Evolutionary conservation across 192 early-diverging fungal species (phyloP).

Genomic region (Linderina pennispora): DNA sequence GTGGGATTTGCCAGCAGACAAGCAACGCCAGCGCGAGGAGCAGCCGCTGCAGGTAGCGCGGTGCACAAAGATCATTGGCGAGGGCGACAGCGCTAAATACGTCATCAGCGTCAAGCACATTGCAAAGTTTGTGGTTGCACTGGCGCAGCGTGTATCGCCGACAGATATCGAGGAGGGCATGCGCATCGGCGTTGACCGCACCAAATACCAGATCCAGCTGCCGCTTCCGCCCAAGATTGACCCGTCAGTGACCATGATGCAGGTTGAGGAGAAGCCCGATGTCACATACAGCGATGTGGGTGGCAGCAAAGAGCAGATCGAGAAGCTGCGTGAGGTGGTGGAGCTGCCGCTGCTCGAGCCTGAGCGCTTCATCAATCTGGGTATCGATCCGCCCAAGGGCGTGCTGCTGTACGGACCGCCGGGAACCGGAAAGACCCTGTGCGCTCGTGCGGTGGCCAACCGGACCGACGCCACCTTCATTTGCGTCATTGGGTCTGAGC

Average conservation of each 20-base stretch:
- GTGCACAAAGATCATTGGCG: conserved; percentile 98
- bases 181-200: conserved; percentile 96
- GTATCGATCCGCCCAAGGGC: conserved; percentile 99
- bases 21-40: conserved; percentile 95
- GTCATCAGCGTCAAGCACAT: conserved; percentile 98
- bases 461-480: conserved; percentile 99
- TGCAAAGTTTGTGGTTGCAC: conserved; percentile 97
- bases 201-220: conserved; percentile 99
- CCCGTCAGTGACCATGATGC: conserved; percentile 99
- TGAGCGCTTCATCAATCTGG: conserved; percentile 94
- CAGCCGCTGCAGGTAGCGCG: conserved; percentile 85
- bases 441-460: conserved; percentile 97
- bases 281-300: conserved; percentile 99
- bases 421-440: conserved; percentile 97
- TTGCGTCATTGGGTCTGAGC: conserved; percentile 98
- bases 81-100: conserved; percentile 89
- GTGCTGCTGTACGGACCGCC: conserved; percentile 95
- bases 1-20: conserved; percentile 99
- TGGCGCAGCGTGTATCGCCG: conserved; percentile 93
- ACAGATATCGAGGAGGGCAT: conserved; percentile 99
- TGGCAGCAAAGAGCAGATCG: conserved; percentile 99
- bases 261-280: conserved; percentile 99
- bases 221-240: conserved; percentile 99
- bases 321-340: conserved; percentile 98
- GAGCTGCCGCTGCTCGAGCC: conserved; percentile 95